Conservation (phyloP, 2,329 filamentous ascomycete genomes). For the Aureobasidium pullulans region DNA sequence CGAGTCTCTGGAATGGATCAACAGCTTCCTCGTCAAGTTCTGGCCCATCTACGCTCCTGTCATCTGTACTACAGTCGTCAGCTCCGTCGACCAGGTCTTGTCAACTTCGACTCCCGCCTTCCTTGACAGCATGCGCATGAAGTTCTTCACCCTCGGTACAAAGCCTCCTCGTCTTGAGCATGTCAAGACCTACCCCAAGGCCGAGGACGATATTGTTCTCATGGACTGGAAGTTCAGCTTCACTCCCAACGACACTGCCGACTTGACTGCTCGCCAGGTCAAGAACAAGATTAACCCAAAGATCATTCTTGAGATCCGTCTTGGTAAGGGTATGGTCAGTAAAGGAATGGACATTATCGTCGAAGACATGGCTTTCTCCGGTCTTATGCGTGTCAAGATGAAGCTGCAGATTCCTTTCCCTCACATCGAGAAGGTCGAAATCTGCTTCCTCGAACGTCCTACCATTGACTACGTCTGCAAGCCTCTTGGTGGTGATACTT, state of each 20-base stretch:
- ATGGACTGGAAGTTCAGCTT: slow-evolving; percentile 99
- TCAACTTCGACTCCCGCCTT: slow-evolving; percentile 88
- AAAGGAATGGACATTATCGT: slow-evolving; percentile 97
- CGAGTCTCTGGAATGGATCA: slow-evolving; percentile 97
- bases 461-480: slow-evolving; percentile 97
- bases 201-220: slow-evolving; percentile 87
- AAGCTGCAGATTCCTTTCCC: slow-evolving; percentile 96
- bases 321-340: slow-evolving; percentile 94
- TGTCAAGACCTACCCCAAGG: slow-evolving; percentile 95
- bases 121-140: slow-evolving; percentile 86
- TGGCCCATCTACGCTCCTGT: slow-evolving; percentile 98
- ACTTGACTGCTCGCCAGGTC: slow-evolving; percentile 82
- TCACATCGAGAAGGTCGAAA: slow-evolving; percentile 87
- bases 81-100: slow-evolving; percentile 89
- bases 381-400: slow-evolving; percentile 92
- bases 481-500: slow-evolving; percentile 85
- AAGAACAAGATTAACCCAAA: slow-evolving; percentile 97
- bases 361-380: slow-evolving; percentile 93
- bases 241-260: slow-evolving; percentile 85
- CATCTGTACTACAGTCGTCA: slow-evolving; percentile 83
- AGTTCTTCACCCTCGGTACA: slow-evolving; percentile 85
- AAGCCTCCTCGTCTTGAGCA: slow-evolving; percentile 96
- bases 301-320: slow-evolving; percentile 84
- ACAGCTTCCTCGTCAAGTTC: slow-evolving; percentile 96
- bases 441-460: slow-evolving; percentile 86